Evolutionary conservation across 2,329 filamentous ascomycete species (phyloP).

Genomic region (Trichoderma hamatum): DNA sequence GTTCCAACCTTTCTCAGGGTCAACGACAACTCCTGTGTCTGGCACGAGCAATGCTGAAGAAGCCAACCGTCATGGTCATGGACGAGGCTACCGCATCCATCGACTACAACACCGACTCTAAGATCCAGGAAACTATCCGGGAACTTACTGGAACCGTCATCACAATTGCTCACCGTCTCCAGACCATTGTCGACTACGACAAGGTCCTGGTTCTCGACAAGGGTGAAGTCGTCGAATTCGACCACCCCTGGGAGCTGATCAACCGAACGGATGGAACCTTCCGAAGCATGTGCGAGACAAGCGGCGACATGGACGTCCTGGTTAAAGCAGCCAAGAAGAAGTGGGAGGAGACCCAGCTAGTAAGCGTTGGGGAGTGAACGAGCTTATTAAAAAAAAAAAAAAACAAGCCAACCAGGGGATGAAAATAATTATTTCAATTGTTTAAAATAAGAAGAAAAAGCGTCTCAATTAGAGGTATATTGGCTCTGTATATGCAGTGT

Average conservation of each 20-base stretch:
- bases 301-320: slow-evolving; percentile 58
- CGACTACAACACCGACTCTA: slow-evolving; percentile 92
- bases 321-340: slow-evolving; percentile 60
- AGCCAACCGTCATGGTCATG: slow-evolving; percentile 94
- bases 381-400: not conserved
- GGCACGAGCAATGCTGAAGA: slow-evolving; percentile 87
- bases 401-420: not conserved
- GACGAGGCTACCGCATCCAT: slow-evolving; percentile 98
- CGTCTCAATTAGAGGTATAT: not conserved
- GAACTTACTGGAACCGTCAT: slow-evolving; percentile 91
- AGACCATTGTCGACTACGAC: slow-evolving; percentile 98
- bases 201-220: slow-evolving; percentile 94
- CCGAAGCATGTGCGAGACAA: slow-evolving; percentile 66
- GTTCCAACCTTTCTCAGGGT: slow-evolving; percentile 91
- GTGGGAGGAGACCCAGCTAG: slow-evolving; percentile 46
- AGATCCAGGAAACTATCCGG: slow-evolving; percentile 96
- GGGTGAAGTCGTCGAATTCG: slow-evolving; percentile 84
- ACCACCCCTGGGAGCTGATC: slow-evolving; percentile 83
- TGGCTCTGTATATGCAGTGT: slow-evolving; percentile 2
- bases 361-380: slow-evolving; percentile 38
- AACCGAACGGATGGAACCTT: slow-evolving; percentile 68
- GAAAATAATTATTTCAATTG: not conserved
- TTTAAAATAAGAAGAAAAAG: not conserved
- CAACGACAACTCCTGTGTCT: slow-evolving; percentile 94
- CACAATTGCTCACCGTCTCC: slow-evolving; percentile 92